Conservation (phyloP, 2,329 filamentous ascomycete species). For the Fusarium ambrosium region DNA sequence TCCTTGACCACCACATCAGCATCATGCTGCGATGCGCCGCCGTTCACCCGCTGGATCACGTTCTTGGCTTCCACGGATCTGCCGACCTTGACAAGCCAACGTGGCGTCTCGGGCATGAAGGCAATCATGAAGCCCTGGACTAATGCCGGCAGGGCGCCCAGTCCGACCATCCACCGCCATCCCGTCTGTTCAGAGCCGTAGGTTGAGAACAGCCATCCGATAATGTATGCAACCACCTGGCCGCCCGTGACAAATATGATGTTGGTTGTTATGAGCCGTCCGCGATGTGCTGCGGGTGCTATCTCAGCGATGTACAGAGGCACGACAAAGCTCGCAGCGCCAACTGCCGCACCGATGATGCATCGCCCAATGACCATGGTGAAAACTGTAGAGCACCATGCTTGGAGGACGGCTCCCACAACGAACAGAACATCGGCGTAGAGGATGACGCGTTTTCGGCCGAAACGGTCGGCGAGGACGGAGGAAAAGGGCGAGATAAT, state of each 20-base stretch:
- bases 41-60: slow-evolving; percentile 77
- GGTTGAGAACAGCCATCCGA: slow-evolving; percentile 81
- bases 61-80: slow-evolving; percentile 70
- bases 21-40: slow-evolving; percentile 59
- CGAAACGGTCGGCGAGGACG: slow-evolving; percentile 71
- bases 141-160: slow-evolving; percentile 82
- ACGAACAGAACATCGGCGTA: slow-evolving; percentile 77
- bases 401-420: slow-evolving; percentile 75
- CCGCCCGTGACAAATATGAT: slow-evolving; percentile 88
- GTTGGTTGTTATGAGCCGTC: slow-evolving; percentile 84
- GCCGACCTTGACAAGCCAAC: slow-evolving; percentile 84
- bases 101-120: slow-evolving; percentile 87
- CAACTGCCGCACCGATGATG: slow-evolving; percentile 79
- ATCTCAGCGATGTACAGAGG: slow-evolving; percentile 92
- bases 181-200: slow-evolving; percentile 66
- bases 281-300: slow-evolving; percentile 80
- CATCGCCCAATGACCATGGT: slow-evolving; percentile 77
- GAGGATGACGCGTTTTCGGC: slow-evolving; percentile 73
- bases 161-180: slow-evolving; percentile 93
- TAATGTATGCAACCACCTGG: slow-evolving; percentile 88
- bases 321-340: slow-evolving; percentile 83
- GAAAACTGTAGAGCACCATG: slow-evolving; percentile 67
- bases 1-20: slow-evolving; percentile 73
- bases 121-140: slow-evolving; percentile 78
- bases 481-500: slow-evolving; percentile 74